phyloP scores from a whole-genome alignment of 2,329 filamentous ascomycete genomes.

The Fusarium sp. region DNA sequence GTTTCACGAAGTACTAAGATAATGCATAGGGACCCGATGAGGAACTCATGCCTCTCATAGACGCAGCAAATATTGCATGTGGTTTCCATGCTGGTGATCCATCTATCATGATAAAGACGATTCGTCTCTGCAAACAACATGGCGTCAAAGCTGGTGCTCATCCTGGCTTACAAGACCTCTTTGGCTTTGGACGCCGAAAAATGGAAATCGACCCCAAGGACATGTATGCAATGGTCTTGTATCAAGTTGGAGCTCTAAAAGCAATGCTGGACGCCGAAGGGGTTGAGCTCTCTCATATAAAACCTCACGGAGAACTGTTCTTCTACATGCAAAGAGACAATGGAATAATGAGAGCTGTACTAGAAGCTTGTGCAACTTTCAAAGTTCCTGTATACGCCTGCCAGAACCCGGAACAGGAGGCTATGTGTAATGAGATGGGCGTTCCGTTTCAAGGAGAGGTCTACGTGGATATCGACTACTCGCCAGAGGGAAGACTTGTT shows the following conservation, averaged over 20 bases:
- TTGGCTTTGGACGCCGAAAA: slow-evolving; percentile 71
- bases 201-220: slow-evolving; percentile 68
- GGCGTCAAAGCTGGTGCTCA: slow-evolving; percentile 69
- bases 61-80: slow-evolving; percentile 71
- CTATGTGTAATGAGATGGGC: not conserved
- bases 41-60: slow-evolving; percentile 68
- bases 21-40: slow-evolving; percentile 62
- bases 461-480: not conserved
- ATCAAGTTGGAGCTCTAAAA: slow-evolving; percentile 71
- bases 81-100: slow-evolving; percentile 70
- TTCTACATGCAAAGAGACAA: slow-evolving; percentile 46
- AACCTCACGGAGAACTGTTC: slow-evolving; percentile 70
- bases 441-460: not conserved
- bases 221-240: slow-evolving; percentile 65
- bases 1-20: too few species aligned
- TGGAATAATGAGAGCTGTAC: slow-evolving; percentile 41
- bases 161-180: slow-evolving; percentile 71
- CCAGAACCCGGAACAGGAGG: not conserved
- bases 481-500: not conserved
- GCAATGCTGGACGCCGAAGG: slow-evolving; percentile 67
- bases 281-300: slow-evolving; percentile 68
- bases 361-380: slow-evolving; percentile 42
- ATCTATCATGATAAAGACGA: slow-evolving; percentile 70
- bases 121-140: slow-evolving; percentile 66
- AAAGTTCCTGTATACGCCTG: slow-evolving; percentile 44